Evolutionary conservation across 2,329 filamentous ascomycete genomes (phyloP).

Genomic region (Arthrobotrys megalospora): DNA sequence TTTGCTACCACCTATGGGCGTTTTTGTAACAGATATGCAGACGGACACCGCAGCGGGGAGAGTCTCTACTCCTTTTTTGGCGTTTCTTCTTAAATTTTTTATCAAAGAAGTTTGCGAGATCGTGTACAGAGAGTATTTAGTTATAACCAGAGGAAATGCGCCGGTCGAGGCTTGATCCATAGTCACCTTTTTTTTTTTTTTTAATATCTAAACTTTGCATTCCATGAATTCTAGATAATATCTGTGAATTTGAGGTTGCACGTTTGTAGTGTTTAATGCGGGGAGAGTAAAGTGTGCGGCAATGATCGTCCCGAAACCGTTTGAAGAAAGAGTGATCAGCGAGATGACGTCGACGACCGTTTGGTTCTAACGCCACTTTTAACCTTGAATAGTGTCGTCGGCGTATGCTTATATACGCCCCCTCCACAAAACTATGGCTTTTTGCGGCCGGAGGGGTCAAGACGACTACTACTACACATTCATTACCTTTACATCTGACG

Average conservation of each 20-base stretch:
- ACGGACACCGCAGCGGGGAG: background rate
- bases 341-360: slow-evolving; percentile 17
- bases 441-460: no score
- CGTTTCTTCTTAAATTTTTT: slow-evolving; percentile 14
- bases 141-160: background rate
- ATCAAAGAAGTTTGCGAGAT: background rate
- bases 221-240: background rate
- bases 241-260: background rate
- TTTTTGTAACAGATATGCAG: slow-evolving; percentile 15
- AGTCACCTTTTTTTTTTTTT: background rate
- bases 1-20: slow-evolving; percentile 21
- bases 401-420: no score
- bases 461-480: no score
- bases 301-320: background rate
- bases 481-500: no score
- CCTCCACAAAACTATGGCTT: no score
- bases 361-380: background rate
- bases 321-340: slow-evolving; percentile 13
- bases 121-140: slow-evolving; percentile 15
- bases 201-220: no score
- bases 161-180: no score
- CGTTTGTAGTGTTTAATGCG: background rate
- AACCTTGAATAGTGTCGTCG: background rate
- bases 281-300: background rate
- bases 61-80: slow-evolving; percentile 8